Percentiles rank a stretch among this genome's conserved stretches.
These are phyloP conservation scores for Lipomyces mesembrius DNA, from an alignment of 805 yeast species.

Conservation along the genomic window DNA sequence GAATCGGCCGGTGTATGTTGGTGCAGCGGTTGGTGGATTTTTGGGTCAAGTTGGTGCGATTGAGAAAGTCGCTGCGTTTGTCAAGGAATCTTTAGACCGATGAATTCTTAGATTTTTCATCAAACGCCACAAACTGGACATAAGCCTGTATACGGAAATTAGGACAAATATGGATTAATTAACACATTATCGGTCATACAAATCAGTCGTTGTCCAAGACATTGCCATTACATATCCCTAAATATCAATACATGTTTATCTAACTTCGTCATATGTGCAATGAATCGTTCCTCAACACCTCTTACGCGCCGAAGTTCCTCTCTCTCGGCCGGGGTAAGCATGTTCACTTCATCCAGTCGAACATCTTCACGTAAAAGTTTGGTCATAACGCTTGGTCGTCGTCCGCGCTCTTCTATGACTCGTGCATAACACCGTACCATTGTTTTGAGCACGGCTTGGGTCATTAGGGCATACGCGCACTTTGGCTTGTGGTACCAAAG, in stretches of 20 bases:
- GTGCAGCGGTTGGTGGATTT: slow-evolving; percentile 19
- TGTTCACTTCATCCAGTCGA: slow-evolving; percentile 74
- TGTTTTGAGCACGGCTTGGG: slow-evolving; percentile 55
- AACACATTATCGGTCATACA: not conserved
- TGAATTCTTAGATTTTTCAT: not conserved
- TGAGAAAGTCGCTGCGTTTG: slow-evolving; percentile 23
- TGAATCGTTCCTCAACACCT: slow-evolving; percentile 44
- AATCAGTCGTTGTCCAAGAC: not conserved
- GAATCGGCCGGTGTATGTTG: slow-evolving; percentile 32
- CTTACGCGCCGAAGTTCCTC: slow-evolving; percentile 64
- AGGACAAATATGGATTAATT: not conserved
- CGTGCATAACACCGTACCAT: slow-evolving; percentile 52
- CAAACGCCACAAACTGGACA: not conserved
- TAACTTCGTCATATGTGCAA: slow-evolving; percentile 44
- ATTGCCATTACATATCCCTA: slow-evolving; percentile 44
- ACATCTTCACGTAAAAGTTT: slow-evolving; percentile 92
- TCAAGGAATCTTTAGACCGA: not conserved
- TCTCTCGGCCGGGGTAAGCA: slow-evolving; percentile 74
- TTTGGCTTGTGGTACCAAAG: slow-evolving; percentile 72
- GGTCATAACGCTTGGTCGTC: slow-evolving; percentile 68
- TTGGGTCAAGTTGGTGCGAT: slow-evolving; percentile 25
- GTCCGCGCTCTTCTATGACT: slow-evolving; percentile 52
- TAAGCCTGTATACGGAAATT: not conserved
- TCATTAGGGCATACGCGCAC: slow-evolving; percentile 55
- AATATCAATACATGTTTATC: slow-evolving; percentile 49